These are phyloP conservation scores for Firmiana major DNA, from an alignment of 345 rosid genomes.

Conservation along the genomic window DNA sequence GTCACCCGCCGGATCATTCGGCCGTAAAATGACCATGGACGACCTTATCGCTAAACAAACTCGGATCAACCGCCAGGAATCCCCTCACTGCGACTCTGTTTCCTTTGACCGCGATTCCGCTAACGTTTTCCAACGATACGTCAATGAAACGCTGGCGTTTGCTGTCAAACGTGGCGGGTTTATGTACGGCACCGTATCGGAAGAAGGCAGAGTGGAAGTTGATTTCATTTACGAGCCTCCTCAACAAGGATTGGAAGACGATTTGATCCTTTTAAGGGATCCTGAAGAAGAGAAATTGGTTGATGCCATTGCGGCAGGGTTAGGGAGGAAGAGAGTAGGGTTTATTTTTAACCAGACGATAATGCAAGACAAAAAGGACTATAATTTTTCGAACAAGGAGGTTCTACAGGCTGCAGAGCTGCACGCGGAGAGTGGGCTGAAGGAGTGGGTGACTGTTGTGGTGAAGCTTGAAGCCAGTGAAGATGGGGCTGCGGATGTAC, in stretches of 20 bases:
- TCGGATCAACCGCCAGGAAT: constrained; percentile 77
- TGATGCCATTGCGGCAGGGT: constrained; percentile 68
- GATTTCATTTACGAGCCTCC: constrained; percentile 92
- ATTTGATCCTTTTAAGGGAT: constrained; percentile 56
- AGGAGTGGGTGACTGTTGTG: constrained; percentile 92
- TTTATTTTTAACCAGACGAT: constrained; percentile 76
- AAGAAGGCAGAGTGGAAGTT: constrained; percentile 74
- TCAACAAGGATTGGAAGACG: constrained; percentile 68
- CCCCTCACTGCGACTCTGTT: constrained; percentile 71
- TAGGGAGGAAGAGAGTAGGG: constrained; percentile 87
- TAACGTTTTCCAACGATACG: constrained; percentile 69
- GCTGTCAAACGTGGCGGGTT: constrained; percentile 87
- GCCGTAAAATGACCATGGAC: constrained; percentile 96
- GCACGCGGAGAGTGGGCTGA: constrained; percentile 72
- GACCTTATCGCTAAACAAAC: constrained; percentile 90
- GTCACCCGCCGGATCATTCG: constrained; percentile 81
- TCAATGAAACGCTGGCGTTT: constrained; percentile 72
- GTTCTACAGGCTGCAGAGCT: constrained; percentile 66
- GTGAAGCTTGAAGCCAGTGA: constrained; percentile 87
- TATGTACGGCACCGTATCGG: constrained; percentile 82
- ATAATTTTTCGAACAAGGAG: constrained; percentile 68
- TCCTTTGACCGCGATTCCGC: constrained; percentile 87
- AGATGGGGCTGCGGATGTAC: constrained; percentile 83
- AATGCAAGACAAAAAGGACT: constrained; percentile 70
- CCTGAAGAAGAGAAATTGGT: constrained; percentile 65